These are phyloP conservation scores for Calonectria pauciramosa DNA, from an alignment of 2,329 filamentous ascomycete species.

Conservation along the genomic window DNA sequence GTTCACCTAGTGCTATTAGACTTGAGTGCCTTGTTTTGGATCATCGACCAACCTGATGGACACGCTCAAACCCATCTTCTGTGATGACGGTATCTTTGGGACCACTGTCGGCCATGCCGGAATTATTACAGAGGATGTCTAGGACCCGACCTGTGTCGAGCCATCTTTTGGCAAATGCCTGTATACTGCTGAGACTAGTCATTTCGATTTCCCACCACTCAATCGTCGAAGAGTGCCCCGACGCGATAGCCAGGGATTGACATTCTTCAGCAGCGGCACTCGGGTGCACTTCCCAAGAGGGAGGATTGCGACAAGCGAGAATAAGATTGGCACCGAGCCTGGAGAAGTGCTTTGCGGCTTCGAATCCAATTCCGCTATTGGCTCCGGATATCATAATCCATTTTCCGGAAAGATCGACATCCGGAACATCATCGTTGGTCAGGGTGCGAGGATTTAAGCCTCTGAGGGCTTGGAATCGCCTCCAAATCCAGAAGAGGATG, in stretches of 20 bases:
- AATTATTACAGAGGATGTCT: constrained; percentile 16
- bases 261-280: constrained; percentile 2
- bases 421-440: constrained; percentile 5
- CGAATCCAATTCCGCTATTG: constrained; percentile 20
- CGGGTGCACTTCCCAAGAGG: constrained; percentile 10
- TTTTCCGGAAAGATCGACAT: constrained; percentile 1
- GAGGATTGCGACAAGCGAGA: constrained; percentile 18
- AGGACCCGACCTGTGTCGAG: background rate
- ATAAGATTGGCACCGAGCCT: constrained; percentile 14
- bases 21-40: no score
- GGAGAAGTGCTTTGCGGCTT: constrained; percentile 15
- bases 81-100: background rate
- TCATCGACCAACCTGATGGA: background rate
- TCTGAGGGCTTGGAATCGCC: background rate
- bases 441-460: background rate
- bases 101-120: background rate
- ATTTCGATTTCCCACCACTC: constrained; percentile 22
- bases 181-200: background rate
- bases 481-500: background rate
- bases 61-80: constrained; percentile 6
- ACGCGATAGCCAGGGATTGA: background rate
- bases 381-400: constrained; percentile 20
- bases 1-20: background rate
- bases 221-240: constrained; percentile 12
- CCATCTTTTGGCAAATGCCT: background rate